A percentile compares a stretch with the other conserved stretches of the same genome.
Evolutionary conservation across 78 protist species (phyloP).

Genomic region (Dictyostelium firmibasis): DNA sequence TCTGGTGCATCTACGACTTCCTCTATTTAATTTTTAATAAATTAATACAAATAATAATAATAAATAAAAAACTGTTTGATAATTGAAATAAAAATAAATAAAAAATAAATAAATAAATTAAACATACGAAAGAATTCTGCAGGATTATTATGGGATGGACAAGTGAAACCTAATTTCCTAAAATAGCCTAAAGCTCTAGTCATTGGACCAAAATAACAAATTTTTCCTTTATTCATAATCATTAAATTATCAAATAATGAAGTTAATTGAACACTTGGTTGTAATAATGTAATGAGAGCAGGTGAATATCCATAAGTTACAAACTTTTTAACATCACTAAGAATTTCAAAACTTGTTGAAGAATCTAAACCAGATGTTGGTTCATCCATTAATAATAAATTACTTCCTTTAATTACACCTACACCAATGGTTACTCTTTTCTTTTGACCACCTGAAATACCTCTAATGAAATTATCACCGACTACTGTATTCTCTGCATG

Average conservation of each 20-base stretch:
- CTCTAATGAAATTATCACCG: conserved; percentile 7
- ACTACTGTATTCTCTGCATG: neutral
- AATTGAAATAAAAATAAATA: no score
- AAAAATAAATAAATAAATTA: no score
- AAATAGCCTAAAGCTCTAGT: conserved; percentile 26
- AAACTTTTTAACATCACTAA: neutral
- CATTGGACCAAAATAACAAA: conserved; percentile 53
- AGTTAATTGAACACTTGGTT: conserved; percentile 67
- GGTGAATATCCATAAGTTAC: conserved; percentile 4
- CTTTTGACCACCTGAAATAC: conserved; percentile 75
- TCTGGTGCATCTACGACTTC: conserved; percentile 70
- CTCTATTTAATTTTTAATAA: neutral
- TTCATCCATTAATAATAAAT: conserved; percentile 36
- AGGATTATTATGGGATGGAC: conserved; percentile 58
- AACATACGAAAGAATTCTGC: conserved; percentile 52
- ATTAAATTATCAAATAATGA: conserved; percentile 70
- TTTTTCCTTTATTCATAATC: conserved; percentile 45
- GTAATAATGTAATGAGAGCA: conserved; percentile 40
- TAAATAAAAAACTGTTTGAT: no score
- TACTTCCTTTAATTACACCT: conserved; percentile 48
- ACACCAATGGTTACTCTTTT: conserved; percentile 68
- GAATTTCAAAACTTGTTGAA: conserved; percentile 21
- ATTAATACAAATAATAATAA: no score
- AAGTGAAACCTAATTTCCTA: conserved; percentile 11
- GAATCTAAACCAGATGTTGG: neutral